These are phyloP conservation scores for Bretziella fagacearum DNA, from an alignment of 2,329 filamentous ascomycete species.

Conservation along the genomic window DNA sequence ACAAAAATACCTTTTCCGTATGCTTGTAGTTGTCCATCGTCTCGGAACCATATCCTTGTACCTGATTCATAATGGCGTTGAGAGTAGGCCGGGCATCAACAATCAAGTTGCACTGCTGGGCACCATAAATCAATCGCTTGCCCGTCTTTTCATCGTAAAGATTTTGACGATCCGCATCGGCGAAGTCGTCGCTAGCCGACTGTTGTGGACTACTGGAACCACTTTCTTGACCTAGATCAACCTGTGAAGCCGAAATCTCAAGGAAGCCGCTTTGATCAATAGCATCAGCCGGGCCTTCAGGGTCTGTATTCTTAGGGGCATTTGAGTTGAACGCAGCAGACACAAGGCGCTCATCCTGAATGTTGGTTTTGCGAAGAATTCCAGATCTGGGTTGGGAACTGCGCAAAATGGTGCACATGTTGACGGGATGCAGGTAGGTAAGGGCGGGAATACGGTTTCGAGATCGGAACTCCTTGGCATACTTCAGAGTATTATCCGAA, in stretches of 20 bases:
- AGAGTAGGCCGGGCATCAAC: slow-evolving; percentile 89
- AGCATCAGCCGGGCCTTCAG: slow-evolving; percentile 17
- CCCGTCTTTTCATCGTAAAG: slow-evolving; percentile 42
- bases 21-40: slow-evolving; percentile 97
- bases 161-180: slow-evolving; percentile 14
- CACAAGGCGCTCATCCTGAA: slow-evolving; percentile 88
- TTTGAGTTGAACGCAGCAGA: slow-evolving; percentile 79
- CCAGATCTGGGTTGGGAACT: slow-evolving; percentile 86
- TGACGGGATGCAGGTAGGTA: slow-evolving; percentile 88
- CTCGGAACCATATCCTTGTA: slow-evolving; percentile 81
- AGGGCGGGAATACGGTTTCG: slow-evolving; percentile 74
- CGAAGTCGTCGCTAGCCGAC: background rate
- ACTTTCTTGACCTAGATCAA: background rate
- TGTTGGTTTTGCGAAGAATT: slow-evolving; percentile 70
- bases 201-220: background rate
- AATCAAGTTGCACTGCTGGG: slow-evolving; percentile 84
- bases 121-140: slow-evolving; percentile 61
- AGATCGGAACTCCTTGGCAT: slow-evolving; percentile 78
- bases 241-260: slow-evolving; percentile 1
- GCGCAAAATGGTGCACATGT: slow-evolving; percentile 90
- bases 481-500: slow-evolving; percentile 93
- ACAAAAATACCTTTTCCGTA: slow-evolving; percentile 77
- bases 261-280: slow-evolving; percentile 8
- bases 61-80: slow-evolving; percentile 89
- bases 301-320: slow-evolving; percentile 20